phyloP scores from a whole-genome alignment of 257 asterid genomes.

The Anisodus tanguticus region DNA sequence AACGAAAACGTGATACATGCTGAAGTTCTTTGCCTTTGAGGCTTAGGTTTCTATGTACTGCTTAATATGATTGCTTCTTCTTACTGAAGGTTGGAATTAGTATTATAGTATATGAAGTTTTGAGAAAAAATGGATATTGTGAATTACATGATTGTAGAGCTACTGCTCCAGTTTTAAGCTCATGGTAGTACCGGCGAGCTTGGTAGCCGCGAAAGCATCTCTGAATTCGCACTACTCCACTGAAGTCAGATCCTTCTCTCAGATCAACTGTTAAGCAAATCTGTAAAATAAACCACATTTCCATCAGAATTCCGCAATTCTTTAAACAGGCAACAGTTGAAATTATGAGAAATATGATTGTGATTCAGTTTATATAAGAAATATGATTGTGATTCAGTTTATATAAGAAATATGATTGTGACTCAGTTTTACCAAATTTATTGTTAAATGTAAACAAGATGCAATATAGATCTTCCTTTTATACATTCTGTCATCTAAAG shows the following conservation, averaged over 20 bases:
- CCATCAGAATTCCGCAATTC: background rate
- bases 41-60: background rate
- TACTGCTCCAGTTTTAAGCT: constrained; percentile 51
- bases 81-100: background rate
- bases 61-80: background rate
- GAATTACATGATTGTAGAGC: constrained; percentile 70
- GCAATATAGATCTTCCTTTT: background rate
- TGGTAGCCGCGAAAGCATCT: constrained; percentile 50
- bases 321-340: background rate
- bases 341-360: constrained; percentile 21
- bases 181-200: constrained; percentile 45
- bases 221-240: constrained; percentile 46
- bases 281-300: constrained; percentile 28
- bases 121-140: constrained; percentile 5
- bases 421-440: background rate
- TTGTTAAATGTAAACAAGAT: background rate
- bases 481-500: background rate
- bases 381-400: background rate
- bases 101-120: background rate
- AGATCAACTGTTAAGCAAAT: constrained; percentile 30
- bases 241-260: constrained; percentile 34
- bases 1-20: background rate
- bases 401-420: constrained; percentile 7
- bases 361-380: constrained; percentile 15
- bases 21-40: background rate